Conservation (phyloP, 352 stramenopile species). For the Phytopythium aichiense region DNA sequence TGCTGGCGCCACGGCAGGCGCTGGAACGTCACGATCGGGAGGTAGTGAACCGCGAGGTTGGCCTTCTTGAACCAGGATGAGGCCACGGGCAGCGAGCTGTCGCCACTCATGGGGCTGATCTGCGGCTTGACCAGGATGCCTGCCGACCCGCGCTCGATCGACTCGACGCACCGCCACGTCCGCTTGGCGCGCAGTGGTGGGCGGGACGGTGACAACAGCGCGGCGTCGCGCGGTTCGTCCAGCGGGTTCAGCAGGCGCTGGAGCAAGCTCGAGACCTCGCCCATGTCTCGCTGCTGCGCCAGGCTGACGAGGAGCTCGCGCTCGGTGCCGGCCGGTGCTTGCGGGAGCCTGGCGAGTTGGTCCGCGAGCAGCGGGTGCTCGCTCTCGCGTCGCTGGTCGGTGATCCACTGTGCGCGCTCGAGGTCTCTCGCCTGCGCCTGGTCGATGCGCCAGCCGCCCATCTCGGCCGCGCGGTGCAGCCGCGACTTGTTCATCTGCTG, state of each 20-base stretch:
- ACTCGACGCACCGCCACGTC: slow-evolving; percentile 83
- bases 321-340: neutral
- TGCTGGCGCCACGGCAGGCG: slow-evolving; percentile 31
- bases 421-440: slow-evolving; percentile 44
- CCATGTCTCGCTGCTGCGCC: slow-evolving; percentile 37
- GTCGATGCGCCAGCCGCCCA: slow-evolving; percentile 75
- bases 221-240: slow-evolving; percentile 52
- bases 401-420: slow-evolving; percentile 57
- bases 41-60: slow-evolving; percentile 68
- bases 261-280: slow-evolving; percentile 41
- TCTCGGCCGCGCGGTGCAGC: slow-evolving; percentile 57
- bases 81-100: slow-evolving; percentile 76
- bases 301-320: slow-evolving; percentile 19
- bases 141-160: slow-evolving; percentile 62
- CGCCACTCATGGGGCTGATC: slow-evolving; percentile 88
- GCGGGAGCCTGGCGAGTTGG: slow-evolving; percentile 30
- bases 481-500: slow-evolving; percentile 84
- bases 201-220: slow-evolving; percentile 49
- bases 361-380: slow-evolving; percentile 53
- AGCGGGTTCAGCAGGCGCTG: slow-evolving; percentile 64
- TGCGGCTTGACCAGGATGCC: slow-evolving; percentile 89
- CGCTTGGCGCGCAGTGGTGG: slow-evolving; percentile 77
- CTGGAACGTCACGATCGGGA: slow-evolving; percentile 75
- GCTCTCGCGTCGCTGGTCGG: slow-evolving; percentile 48
- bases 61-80: slow-evolving; percentile 87